Conservation (phyloP, 805 yeast species). For the Yamadazyma tumulicola region DNA sequence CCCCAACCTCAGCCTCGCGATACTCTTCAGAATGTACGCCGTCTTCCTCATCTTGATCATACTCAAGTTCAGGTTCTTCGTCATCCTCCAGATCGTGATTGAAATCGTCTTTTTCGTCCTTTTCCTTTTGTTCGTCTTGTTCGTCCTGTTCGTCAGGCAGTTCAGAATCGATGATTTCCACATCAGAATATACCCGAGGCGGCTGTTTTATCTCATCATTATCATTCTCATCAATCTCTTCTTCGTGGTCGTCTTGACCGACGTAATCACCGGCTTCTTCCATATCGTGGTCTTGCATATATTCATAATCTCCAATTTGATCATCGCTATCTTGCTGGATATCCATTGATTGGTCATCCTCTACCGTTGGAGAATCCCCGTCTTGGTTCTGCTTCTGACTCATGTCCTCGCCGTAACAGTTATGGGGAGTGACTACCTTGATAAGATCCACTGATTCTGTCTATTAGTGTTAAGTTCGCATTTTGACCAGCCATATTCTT, state of each 20-base stretch:
- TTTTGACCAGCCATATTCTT: too few relatives aligned
- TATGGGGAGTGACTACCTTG: too few relatives aligned
- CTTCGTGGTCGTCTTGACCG: neutral
- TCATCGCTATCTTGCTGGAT: neutral
- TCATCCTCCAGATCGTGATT: conserved; percentile 4
- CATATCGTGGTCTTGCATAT: neutral
- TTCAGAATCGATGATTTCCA: neutral
- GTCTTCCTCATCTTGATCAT: conserved; percentile 2
- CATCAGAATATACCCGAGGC: neutral
- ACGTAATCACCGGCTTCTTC: conserved; percentile 1
- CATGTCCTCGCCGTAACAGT: neutral
- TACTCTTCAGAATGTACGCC: conserved; percentile 3
- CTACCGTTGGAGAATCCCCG: neutral
- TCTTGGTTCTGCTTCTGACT: neutral
- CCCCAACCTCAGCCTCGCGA: conserved; percentile 3
- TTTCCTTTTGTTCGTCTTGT: neutral
- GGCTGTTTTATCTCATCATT: too few relatives aligned
- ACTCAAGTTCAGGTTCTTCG: conserved; percentile 1
- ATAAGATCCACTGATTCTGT: too few relatives aligned
- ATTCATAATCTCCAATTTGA: neutral
- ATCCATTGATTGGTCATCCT: neutral
- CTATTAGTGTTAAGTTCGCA: too few relatives aligned
- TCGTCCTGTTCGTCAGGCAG: neutral
- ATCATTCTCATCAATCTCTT: neutral
- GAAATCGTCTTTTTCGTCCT: conserved; percentile 3